Evolutionary conservation across 371 early-diverging fungal genomes (phyloP).

Genomic region (Mortierella sp.): DNA sequence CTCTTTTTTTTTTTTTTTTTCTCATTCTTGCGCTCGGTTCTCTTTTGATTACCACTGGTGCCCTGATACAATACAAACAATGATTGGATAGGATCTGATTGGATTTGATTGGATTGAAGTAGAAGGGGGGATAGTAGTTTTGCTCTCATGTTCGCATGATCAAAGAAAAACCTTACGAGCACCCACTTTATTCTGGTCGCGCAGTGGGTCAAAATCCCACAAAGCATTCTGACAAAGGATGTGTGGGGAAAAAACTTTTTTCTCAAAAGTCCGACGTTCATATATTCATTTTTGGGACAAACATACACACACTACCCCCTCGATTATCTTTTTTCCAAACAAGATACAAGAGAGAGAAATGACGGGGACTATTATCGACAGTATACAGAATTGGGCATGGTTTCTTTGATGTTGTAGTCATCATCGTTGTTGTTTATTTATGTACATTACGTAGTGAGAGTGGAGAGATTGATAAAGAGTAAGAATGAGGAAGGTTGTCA

Average conservation of each 20-base stretch:
- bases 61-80: not conserved
- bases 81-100: not conserved
- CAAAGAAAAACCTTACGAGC: slow-evolving; percentile 13
- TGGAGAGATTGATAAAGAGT: slow-evolving; percentile 24
- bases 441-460: slow-evolving; percentile 19
- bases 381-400: no score
- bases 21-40: slow-evolving; percentile 8
- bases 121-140: not conserved
- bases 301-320: not conserved
- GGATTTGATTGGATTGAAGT: not conserved
- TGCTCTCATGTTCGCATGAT: slow-evolving; percentile 22
- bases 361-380: no score
- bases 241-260: slow-evolving; percentile 30
- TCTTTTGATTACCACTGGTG: slow-evolving; percentile 1
- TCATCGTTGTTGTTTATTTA: not conserved
- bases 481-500: not conserved
- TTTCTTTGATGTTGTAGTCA: not conserved
- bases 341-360: not conserved
- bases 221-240: no score
- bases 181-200: not conserved
- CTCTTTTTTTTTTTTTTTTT: no score
- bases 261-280: slow-evolving; percentile 12
- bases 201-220: not conserved
- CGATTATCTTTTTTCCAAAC: not conserved
- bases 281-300: not conserved